phyloP scores from a whole-genome alignment of 257 asterid species.

The Solanum ossicruentum region DNA sequence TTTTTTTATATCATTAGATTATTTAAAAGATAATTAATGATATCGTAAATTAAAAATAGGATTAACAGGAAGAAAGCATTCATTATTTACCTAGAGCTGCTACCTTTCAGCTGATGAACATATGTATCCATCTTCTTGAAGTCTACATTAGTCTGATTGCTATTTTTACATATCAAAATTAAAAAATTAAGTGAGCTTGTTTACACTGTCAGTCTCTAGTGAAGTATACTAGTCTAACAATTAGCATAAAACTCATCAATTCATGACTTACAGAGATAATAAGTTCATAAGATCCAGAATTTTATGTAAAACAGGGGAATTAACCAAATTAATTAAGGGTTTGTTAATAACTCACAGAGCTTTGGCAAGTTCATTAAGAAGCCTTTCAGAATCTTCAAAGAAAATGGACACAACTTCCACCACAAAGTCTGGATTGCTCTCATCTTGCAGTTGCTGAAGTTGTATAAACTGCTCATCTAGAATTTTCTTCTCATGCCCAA shows the following conservation, averaged over 20 bases:
- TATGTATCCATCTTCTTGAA: constrained; percentile 24
- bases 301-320: not conserved
- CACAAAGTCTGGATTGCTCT: constrained; percentile 27
- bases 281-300: not conserved
- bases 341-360: constrained; percentile 6
- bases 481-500: constrained; percentile 1
- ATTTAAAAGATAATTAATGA: not conserved
- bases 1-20: not conserved
- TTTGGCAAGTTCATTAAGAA: constrained; percentile 18
- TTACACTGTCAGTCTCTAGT: not conserved
- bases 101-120: constrained; percentile 33
- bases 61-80: not conserved
- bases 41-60: not conserved
- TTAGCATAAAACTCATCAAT: not conserved
- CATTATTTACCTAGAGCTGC: constrained; percentile 22
- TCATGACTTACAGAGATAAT: not conserved
- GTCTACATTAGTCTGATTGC: constrained; percentile 11
- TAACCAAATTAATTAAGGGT: not conserved
- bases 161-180: not conserved
- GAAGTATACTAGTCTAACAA: not conserved
- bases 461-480: constrained; percentile 29
- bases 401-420: constrained; percentile 23
- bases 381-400: constrained; percentile 30
- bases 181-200: not conserved
- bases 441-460: constrained; percentile 29